Conservation (phyloP, 2,329 filamentous ascomycete genomes). For the Elsinoe perseae region DNA sequence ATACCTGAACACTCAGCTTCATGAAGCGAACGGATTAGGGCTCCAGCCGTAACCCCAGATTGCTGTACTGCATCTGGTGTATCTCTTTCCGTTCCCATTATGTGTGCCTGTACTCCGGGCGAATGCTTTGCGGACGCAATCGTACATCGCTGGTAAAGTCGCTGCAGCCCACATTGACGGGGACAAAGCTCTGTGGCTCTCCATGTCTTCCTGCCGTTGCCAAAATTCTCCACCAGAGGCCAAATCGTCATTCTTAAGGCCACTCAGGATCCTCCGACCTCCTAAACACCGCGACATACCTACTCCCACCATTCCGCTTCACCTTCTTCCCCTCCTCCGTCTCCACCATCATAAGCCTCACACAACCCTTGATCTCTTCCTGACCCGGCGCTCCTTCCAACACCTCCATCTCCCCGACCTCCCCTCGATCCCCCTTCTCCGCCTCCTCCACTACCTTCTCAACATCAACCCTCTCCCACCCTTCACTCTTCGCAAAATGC, state of each 20-base stretch:
- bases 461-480: slow-evolving; percentile 69
- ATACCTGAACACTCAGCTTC: neutral
- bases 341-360: slow-evolving; percentile 66
- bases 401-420: slow-evolving; percentile 42
- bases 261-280: slow-evolving; percentile 73
- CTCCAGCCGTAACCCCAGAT: neutral
- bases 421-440: slow-evolving; percentile 55
- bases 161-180: too few species aligned
- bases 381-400: slow-evolving; percentile 56
- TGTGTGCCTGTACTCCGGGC: neutral
- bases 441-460: slow-evolving; percentile 60
- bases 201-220: too few species aligned
- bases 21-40: neutral
- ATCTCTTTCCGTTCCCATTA: too few species aligned
- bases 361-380: slow-evolving; percentile 61
- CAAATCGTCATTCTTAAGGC: slow-evolving; percentile 36
- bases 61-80: too few species aligned
- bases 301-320: slow-evolving; percentile 76
- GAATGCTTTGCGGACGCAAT: neutral
- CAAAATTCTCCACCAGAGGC: too few species aligned
- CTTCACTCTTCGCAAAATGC: slow-evolving; percentile 69
- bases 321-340: slow-evolving; percentile 99
- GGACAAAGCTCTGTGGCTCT: too few species aligned
- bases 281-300: slow-evolving; percentile 83
- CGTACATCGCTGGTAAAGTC: too few species aligned